Base-by-base conservation (phyloP, 2,329 filamentous ascomycete species). In the Colletotrichum kahawae region DNA sequence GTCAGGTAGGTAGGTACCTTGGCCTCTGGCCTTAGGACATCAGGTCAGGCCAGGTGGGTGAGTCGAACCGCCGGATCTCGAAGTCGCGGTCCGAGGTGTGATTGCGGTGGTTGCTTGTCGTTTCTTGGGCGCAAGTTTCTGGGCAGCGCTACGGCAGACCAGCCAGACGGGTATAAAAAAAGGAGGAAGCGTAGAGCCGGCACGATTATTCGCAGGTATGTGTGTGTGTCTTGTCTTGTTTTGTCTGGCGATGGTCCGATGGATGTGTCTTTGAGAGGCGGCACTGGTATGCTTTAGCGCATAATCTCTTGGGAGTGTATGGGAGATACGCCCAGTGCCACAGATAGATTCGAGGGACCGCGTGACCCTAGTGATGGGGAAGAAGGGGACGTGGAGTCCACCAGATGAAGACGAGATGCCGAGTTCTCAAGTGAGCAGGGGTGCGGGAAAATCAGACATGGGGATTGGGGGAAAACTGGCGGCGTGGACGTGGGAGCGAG, bases 341-440 rank as follows among this genome's bases (percentile, higher is more conserved):
- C 69, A 75, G 73, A 75, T 75, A 75, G 73, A 75, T 75, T 73
- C 57, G 29, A 68, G 69, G 48, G 73, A 73, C 73, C 73, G 73
- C 73, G 73, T 75, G 73, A 75, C 73, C 73, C 56, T 29, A 68
- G 48, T 59, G 60, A 76, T 63, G 60, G 60, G 34, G n/a, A 38
- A 43, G 60, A 63, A 63, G 21, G 60, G 60, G 21, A 63, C 60
- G 21, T 63, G 60, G 60, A 63, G 60, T 36, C 60, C n/a, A 63
- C n/a, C 60, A 63, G 34, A 63, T n/a, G 60, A 29, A 67, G 69
- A 70, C 57, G 66, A 43, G 48, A 70, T 70, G 70, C 70, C 68
- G 71, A 62, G 71, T 67, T 31, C 60, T 54, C 38, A 34, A n/a
- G 60, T 66, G 59, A 59, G 59, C 67, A 73, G 38, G 34, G 34